Evolutionary conservation across 768 basidiomycete species (phyloP).

Genomic region (Mycena filopes): DNA sequence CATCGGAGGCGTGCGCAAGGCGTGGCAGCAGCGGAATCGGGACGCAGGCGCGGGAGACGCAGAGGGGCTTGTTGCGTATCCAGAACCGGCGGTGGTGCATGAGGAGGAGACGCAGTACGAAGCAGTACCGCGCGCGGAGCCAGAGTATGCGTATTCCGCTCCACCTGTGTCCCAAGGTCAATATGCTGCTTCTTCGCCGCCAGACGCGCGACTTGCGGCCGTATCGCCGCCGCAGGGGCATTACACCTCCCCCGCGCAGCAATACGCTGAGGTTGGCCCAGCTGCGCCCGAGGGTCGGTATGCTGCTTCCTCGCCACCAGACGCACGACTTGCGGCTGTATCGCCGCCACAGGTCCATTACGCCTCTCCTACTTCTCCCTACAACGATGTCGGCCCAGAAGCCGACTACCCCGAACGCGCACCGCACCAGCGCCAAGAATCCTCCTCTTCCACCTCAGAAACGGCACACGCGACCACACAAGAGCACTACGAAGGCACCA

Average conservation of each 20-base stretch:
- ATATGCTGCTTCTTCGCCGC: not conserved
- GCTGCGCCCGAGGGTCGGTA: constrained; percentile 10
- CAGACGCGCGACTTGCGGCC: constrained; percentile 1
- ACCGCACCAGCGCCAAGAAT: constrained; percentile 33
- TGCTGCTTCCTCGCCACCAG: constrained; percentile 11
- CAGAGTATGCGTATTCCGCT: constrained; percentile 8
- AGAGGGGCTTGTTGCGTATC: constrained; percentile 9
- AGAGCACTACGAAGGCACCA: constrained; percentile 38
- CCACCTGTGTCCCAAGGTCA: no score
- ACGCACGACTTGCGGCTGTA: not conserved
- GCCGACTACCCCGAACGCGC: constrained; percentile 9
- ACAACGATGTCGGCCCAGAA: not conserved
- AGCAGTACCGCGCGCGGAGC: constrained; percentile 21
- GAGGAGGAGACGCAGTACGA: constrained; percentile 27
- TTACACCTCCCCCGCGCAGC: not conserved
- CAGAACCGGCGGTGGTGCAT: constrained; percentile 25
- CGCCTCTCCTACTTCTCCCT: not conserved
- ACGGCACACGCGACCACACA: constrained; percentile 35
- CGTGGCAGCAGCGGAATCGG: constrained; percentile 36
- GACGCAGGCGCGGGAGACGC: no score
- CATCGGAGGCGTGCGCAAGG: constrained; percentile 46
- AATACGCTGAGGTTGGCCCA: no score
- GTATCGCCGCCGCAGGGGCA: not conserved
- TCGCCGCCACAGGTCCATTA: not conserved
- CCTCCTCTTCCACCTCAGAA: constrained; percentile 32